These are phyloP conservation scores for Gossypium trilobum DNA, from an alignment of 441 rosid species.

Conservation along the genomic window DNA sequence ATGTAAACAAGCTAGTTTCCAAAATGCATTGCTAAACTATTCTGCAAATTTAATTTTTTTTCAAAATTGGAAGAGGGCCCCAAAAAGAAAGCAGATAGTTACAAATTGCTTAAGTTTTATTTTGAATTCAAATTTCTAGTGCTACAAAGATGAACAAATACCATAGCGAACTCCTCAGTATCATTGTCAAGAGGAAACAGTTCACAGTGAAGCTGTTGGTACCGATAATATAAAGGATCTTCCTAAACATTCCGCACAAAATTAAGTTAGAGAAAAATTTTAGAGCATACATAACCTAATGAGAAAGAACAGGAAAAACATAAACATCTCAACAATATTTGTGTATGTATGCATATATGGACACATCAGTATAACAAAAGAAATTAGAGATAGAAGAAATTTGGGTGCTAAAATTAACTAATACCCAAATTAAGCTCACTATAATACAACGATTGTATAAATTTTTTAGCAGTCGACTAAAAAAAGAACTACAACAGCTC, in stretches of 20 bases:
- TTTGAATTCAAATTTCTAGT: background rate
- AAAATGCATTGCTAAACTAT: slow-evolving; percentile 10
- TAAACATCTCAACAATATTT: background rate
- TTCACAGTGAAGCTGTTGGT: slow-evolving; percentile 59
- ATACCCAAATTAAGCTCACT: background rate
- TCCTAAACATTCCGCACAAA: slow-evolving; percentile 34
- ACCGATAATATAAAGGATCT: slow-evolving; percentile 61
- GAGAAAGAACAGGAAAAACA: background rate
- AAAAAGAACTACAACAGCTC: background rate
- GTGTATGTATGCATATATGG: background rate
- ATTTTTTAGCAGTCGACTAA: background rate
- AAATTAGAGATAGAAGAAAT: background rate
- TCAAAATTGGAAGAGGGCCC: background rate
- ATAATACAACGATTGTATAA: background rate
- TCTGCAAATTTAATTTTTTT: background rate
- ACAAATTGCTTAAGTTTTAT: background rate
- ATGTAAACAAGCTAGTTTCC: background rate
- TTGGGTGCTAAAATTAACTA: background rate
- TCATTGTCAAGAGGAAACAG: slow-evolving; percentile 50
- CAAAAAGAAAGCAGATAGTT: background rate
- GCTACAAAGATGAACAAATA: slow-evolving; percentile 19
- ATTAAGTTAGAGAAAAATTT: background rate
- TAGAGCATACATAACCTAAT: background rate
- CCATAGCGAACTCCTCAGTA: slow-evolving; percentile 63
- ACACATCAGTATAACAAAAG: background rate